Evolutionary conservation across 306 rosid genomes (phyloP).

Genomic region (Oemleria cerasiformis): DNA sequence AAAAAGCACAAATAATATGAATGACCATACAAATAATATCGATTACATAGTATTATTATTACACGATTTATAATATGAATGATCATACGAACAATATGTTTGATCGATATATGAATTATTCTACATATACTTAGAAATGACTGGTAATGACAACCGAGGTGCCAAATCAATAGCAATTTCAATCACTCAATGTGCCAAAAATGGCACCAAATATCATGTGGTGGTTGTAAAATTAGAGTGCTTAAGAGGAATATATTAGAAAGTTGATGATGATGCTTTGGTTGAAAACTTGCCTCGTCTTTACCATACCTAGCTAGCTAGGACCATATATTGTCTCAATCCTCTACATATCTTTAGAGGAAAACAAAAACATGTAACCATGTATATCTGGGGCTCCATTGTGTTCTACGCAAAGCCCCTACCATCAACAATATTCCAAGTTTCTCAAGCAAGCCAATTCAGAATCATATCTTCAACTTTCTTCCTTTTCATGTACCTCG

Average conservation of each 20-base stretch:
- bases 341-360: conserved; percentile 19
- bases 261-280: conserved; percentile 19
- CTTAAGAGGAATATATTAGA: neutral
- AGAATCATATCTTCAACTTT: conserved; percentile 31
- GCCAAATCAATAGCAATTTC: neutral
- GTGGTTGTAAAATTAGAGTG: neutral
- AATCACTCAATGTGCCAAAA: neutral
- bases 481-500: neutral
- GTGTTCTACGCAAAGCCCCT: conserved; percentile 57
- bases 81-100: too few relatives aligned
- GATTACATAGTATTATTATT: too few relatives aligned
- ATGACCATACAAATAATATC: too few relatives aligned
- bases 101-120: too few relatives aligned
- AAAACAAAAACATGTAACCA: conserved; percentile 6
- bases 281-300: conserved; percentile 39
- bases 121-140: too few relatives aligned
- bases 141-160: rapidly evolving
- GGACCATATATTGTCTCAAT: conserved; percentile 23
- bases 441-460: conserved; percentile 43
- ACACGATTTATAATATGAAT: too few relatives aligned
- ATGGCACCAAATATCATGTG: neutral
- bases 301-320: conserved; percentile 28
- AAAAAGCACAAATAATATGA: too few relatives aligned
- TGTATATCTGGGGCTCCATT: conserved; percentile 27
- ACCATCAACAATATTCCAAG: conserved; percentile 24